phyloP scores from a whole-genome alignment of 768 basidiomycete genomes.

The Tulasnella sp. region DNA sequence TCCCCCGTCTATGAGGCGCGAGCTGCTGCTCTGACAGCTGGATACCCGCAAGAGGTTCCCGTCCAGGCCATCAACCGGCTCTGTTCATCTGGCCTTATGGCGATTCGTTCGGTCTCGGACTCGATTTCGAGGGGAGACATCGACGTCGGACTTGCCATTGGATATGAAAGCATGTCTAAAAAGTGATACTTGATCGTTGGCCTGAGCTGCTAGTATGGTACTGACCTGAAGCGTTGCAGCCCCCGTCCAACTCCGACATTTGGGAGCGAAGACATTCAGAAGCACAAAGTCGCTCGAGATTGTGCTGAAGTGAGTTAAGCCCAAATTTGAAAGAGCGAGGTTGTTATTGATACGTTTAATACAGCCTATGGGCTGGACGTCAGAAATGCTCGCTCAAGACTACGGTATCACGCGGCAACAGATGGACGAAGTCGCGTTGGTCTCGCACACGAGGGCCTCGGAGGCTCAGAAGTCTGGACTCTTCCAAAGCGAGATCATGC shows the following conservation, averaged over 20 bases:
- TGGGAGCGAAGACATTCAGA: slow-evolving; percentile 45
- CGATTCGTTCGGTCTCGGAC: slow-evolving; percentile 87
- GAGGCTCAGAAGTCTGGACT: slow-evolving; percentile 65
- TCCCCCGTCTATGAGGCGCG: slow-evolving; percentile 82
- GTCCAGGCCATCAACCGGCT: slow-evolving; percentile 90
- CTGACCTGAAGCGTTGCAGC: slow-evolving; percentile 46
- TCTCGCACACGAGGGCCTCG: slow-evolving; percentile 67
- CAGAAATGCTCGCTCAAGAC: slow-evolving; percentile 53
- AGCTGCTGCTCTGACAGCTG: slow-evolving; percentile 85
- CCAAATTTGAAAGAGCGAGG: neutral
- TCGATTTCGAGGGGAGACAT: slow-evolving; percentile 82
- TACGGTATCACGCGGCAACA: slow-evolving; percentile 67
- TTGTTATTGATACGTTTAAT: neutral
- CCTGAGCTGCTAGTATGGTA: neutral
- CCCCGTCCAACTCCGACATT: slow-evolving; percentile 75
- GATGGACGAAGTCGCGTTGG: slow-evolving; percentile 89
- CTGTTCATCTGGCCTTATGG: slow-evolving; percentile 92
- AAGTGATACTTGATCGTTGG: slow-evolving; percentile 54
- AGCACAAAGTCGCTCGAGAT: slow-evolving; percentile 68
- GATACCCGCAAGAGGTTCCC: slow-evolving; percentile 85
- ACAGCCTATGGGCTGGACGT: slow-evolving; percentile 77
- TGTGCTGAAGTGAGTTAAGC: slow-evolving; percentile 62
- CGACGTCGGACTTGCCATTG: slow-evolving; percentile 82
- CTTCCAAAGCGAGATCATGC: slow-evolving; percentile 88
- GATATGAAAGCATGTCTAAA: slow-evolving; percentile 80